Evolutionary conservation across 108 stramenopile genomes (phyloP).

Genomic region (Nitzschia sp.): DNA sequence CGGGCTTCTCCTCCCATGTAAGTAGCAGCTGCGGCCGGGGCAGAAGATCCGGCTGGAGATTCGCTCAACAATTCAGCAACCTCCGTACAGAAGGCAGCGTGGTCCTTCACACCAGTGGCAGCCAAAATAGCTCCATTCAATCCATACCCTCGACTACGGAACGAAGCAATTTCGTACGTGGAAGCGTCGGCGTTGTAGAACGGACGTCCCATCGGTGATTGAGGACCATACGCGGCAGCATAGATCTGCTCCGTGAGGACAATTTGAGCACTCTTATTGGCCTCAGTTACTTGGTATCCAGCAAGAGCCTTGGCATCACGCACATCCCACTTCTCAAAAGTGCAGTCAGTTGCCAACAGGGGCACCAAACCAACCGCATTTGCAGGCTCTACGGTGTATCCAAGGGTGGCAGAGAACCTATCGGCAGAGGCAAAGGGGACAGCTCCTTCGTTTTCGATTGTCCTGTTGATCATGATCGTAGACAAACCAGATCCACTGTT

Average conservation of each 20-base stretch:
- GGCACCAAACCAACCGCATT: conserved; percentile 67
- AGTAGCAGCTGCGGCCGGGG: conserved; percentile 25
- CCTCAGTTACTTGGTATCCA: conserved; percentile 53
- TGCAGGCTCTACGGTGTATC: conserved; percentile 77
- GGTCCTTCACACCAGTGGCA: conserved; percentile 80
- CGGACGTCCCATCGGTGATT: conserved; percentile 77
- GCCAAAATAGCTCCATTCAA: conserved; percentile 81
- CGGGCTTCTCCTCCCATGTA: conserved; percentile 85
- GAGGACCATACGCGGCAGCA: conserved; percentile 82
- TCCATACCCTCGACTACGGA: conserved; percentile 71
- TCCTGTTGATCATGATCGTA: conserved; percentile 64
- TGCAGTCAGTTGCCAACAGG: conserved; percentile 60
- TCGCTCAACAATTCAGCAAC: conserved; percentile 58
- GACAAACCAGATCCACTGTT: conserved; percentile 79
- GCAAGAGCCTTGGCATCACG: conserved; percentile 74
- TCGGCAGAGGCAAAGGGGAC: conserved; percentile 64
- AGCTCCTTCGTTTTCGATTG: conserved; percentile 80
- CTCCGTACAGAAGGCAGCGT: conserved; percentile 76
- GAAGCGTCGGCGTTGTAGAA: conserved; percentile 62
- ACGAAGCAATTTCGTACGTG: conserved; percentile 56
- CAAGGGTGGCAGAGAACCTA: conserved; percentile 70
- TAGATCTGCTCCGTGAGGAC: conserved; percentile 81
- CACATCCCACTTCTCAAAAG: conserved; percentile 90
- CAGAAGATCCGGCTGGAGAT: conserved; percentile 45
- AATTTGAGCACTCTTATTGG: conserved; percentile 70